Percentiles rank a stretch among this genome's conserved stretches.
phyloP scores from a whole-genome alignment of 495 filamentous ascomycete genomes.

The Penicillium herquei region DNA sequence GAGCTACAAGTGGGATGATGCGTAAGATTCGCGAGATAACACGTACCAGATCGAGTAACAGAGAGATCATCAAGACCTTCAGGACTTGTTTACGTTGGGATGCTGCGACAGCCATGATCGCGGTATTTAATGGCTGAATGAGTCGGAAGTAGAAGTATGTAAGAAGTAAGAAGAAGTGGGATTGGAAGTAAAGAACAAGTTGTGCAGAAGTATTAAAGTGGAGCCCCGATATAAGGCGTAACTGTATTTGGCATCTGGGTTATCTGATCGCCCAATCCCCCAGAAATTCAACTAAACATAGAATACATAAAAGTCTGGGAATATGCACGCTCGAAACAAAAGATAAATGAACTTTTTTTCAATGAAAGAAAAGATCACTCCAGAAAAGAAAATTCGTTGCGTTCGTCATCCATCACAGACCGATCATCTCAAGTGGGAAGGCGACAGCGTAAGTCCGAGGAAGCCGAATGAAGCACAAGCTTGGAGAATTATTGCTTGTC shows the following conservation, averaged over 20 bases:
- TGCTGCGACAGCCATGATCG: constrained; percentile 38
- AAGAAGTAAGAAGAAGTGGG: not conserved
- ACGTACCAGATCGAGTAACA: constrained; percentile 67
- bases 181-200: not conserved
- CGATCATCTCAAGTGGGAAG: constrained; percentile 13
- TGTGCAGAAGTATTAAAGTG: not conserved
- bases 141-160: not conserved
- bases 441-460: constrained; percentile 7
- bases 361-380: constrained; percentile 19
- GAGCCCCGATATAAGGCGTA: not conserved
- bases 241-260: not conserved
- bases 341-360: constrained; percentile 33
- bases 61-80: constrained; percentile 70
- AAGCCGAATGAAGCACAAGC: too few relatives aligned
- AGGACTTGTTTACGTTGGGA: constrained; percentile 75
- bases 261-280: constrained; percentile 1
- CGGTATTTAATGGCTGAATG: not conserved
- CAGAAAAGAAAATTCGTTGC: constrained; percentile 43
- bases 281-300: constrained; percentile 18
- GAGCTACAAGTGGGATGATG: constrained; percentile 3
- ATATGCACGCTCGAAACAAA: constrained; percentile 47
- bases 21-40: not conserved
- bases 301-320: constrained; percentile 39
- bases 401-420: constrained; percentile 46
- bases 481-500: constrained; percentile 11